Evolutionary conservation across 331 rosid species (phyloP), one percentile per base, ranked within the genome.

Genomic region (Phaseolus coccineus): DNA sequence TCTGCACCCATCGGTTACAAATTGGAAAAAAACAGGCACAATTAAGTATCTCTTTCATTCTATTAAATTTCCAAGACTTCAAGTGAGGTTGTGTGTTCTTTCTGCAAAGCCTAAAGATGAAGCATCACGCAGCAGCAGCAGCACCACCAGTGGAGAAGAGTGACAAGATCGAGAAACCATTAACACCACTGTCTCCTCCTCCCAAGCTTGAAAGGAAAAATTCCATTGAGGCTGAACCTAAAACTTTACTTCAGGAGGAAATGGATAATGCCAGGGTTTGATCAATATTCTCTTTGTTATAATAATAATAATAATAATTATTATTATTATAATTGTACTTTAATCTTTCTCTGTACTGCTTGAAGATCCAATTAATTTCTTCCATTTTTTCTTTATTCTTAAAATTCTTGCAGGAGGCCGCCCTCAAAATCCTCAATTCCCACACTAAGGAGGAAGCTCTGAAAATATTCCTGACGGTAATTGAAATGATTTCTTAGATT

Each of bases 221-320:
- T 61, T 84, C 88, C 28, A 16, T 87, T 7, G 90, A 79, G 13
- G 1, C 50, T 44, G 88, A 87, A 33, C 90, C 90, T 0, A 87
- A 79, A 47, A 87, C 87, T 0, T 64, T 84, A 12, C 40, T 46
- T 2, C 22, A 19, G 8, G 79, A 51, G 1, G 88, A 87, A 55
- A 30, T 87, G 9, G 31, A 68, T 9, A 6, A 73, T 7, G 90
- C 88, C 33, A 77, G 90, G 88, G 90, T 87, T 44, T 28, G 19
- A 1, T 55, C 9, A 22, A 19, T 19, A 19, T 1, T 19, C 59
- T 72, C 10, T 30, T 12, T 2, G 8, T 31, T 50, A 0, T 55
- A 55, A 19, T 19, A 55, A 55, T 55, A 55, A 19, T 19, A 55
- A 55, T 19, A 22, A 7, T 39, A 31, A 8, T 8, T 2, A 22